Evolutionary conservation across 495 filamentous ascomycete species (phyloP).

Genomic region (Thermothielavioides terrestris): DNA sequence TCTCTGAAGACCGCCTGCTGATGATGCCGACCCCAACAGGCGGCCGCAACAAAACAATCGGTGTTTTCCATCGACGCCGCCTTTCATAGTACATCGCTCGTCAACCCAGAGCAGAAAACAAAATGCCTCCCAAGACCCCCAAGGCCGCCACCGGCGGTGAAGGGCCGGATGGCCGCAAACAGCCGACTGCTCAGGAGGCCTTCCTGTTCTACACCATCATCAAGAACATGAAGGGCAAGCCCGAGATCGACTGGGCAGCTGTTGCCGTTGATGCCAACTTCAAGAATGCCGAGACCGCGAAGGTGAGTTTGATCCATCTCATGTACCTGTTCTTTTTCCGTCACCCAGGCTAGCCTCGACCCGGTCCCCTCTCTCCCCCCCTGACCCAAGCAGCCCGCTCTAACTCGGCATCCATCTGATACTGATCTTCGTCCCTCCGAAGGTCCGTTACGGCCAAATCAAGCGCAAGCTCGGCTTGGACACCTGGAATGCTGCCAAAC

Average conservation of each 20-base stretch:
- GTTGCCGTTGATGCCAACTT: slow-evolving; percentile 5
- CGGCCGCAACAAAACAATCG: neutral
- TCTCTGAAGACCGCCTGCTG: neutral
- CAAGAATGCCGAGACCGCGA: slow-evolving; percentile 19
- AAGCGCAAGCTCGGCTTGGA: slow-evolving; percentile 23
- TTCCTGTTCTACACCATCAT: slow-evolving; percentile 14
- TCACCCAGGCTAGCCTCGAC: neutral
- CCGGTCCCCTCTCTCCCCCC: neutral
- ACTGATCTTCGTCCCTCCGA: neutral
- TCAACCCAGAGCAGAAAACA: neutral
- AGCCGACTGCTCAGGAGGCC: slow-evolving; percentile 9
- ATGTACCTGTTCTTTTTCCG: neutral
- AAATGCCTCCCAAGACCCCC: slow-evolving; percentile 2
- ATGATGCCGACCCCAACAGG: neutral
- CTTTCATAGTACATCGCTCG: neutral
- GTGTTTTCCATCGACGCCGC: neutral
- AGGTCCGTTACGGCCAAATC: slow-evolving; percentile 27
- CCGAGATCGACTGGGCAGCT: slow-evolving; percentile 17
- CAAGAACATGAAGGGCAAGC: slow-evolving; percentile 12
- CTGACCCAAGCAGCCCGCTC: no score
- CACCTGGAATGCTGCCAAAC: neutral
- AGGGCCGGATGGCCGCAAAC: neutral
- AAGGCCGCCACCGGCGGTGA: neutral
- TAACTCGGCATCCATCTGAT: neutral
- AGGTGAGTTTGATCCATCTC: slow-evolving; percentile 9